Conservation (phyloP, 2,329 filamentous ascomycete genomes). For the Fusarium sp. region DNA sequence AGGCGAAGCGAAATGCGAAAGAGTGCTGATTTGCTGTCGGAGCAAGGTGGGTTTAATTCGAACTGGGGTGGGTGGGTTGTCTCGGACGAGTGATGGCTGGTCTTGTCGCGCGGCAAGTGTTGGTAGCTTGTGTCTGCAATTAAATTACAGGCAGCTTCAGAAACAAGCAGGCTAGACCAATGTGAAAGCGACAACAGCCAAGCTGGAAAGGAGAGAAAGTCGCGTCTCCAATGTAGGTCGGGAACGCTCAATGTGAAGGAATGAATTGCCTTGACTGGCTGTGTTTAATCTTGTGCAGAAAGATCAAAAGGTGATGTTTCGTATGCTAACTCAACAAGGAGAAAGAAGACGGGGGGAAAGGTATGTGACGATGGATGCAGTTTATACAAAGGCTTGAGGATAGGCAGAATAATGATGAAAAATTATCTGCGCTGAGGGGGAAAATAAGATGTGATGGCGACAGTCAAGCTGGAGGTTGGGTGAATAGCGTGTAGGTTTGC, state of each 20-base stretch:
- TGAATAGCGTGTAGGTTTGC: slow-evolving; percentile 10
- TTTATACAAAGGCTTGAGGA: not conserved
- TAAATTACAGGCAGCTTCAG: slow-evolving; percentile 16
- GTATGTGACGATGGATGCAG: not conserved
- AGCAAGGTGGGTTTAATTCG: slow-evolving; percentile 46
- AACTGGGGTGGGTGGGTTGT: slow-evolving; percentile 46
- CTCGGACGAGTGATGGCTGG: slow-evolving; percentile 46
- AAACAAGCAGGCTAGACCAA: not conserved
- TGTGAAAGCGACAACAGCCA: not conserved
- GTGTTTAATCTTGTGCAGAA: not conserved
- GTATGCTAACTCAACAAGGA: not conserved
- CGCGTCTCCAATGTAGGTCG: not conserved
- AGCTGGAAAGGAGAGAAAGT: not conserved
- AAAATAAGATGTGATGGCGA: slow-evolving; percentile 1
- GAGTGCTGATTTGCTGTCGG: slow-evolving; percentile 65
- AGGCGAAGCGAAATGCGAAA: slow-evolving; percentile 53
- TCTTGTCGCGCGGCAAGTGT: slow-evolving; percentile 43
- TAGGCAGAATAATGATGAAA: slow-evolving; percentile 3
- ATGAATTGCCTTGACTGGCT: not conserved
- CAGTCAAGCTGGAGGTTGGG: slow-evolving; percentile 1
- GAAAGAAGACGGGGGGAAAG: no score
- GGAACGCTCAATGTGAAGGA: not conserved
- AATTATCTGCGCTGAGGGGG: slow-evolving; percentile 3
- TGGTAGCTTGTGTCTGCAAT: slow-evolving; percentile 28
- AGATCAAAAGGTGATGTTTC: not conserved